Conservation (phyloP, 495 filamentous ascomycete genomes). For the Usnea hakonensis region DNA sequence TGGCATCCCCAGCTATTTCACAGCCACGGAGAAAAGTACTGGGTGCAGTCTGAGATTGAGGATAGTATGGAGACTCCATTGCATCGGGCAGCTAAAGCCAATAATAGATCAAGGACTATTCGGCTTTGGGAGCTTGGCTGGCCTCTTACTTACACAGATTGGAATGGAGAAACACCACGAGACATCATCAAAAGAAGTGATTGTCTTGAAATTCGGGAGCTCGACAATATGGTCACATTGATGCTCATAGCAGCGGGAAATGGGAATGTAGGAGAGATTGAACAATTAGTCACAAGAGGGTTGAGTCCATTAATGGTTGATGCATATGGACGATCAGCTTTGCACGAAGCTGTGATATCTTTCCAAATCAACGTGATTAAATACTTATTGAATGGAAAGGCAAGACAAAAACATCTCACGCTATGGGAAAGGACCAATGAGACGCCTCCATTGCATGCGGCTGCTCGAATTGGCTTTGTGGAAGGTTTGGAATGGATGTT, state of each 20-base stretch:
- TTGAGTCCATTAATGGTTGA: constrained; percentile 14
- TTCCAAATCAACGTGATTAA: constrained; percentile 14
- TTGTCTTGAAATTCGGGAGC: not conserved
- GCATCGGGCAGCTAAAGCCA: constrained; percentile 15
- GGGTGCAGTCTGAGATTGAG: constrained; percentile 5
- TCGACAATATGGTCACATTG: constrained; percentile 8
- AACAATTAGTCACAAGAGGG: constrained; percentile 11
- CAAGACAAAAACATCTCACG: constrained; percentile 17
- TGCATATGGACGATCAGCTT: constrained; percentile 10
- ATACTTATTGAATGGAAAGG: constrained; percentile 13
- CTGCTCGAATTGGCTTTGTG: constrained; percentile 13
- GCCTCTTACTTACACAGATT: constrained; percentile 12
- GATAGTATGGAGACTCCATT: constrained; percentile 15
- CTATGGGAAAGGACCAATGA: not conserved
- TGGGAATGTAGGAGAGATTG: constrained; percentile 12
- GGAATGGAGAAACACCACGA: constrained; percentile 10
- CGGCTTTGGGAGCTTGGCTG: constrained; percentile 20
- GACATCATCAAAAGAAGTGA: constrained; percentile 18
- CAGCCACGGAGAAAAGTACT: constrained; percentile 1
- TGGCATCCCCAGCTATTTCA: not conserved
- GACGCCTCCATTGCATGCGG: constrained; percentile 12
- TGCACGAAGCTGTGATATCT: constrained; percentile 13
- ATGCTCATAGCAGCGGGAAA: constrained; percentile 14
- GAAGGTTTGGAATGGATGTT: constrained; percentile 16
- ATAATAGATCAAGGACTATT: constrained; percentile 15